Base-by-base conservation (phyloP, 164 flowering plant species). In the Chimonanthus salicifolius region DNA sequence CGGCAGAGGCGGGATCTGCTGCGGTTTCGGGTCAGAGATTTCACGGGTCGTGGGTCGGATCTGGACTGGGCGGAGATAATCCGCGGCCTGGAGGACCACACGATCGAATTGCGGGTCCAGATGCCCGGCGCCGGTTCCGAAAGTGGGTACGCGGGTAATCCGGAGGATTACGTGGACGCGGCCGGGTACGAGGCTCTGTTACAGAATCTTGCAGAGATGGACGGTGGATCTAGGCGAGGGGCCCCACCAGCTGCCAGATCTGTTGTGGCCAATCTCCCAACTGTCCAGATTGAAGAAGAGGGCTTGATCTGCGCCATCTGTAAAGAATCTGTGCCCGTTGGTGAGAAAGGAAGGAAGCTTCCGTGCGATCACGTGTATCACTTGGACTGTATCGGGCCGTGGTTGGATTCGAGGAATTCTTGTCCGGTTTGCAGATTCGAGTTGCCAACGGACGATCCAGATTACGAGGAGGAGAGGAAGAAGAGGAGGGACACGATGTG, bases 131-230 rank as follows among this genome's bases (percentile, higher is more conserved):
- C 18, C 71, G 79, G 81, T 13, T 33, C 33, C 33, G 33, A 33
- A 33, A 89, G 87, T 71, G 78, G 81, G 4, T 91, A 87, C 70
- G 62, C 87, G 0, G 94, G 94, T 7, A 89, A 88, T 74, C 95
- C 91, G 0, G 94, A 84, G 77, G 98, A 94, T 64, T 94, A 92
- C 76, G 89, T 91, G 78, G 67, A 90, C 10, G 97, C 97, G 7
- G 90, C 95, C 3, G 95, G 95, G 1, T 80, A 90, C 44, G 98
- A 94, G 85, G 95, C 92, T 49, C 75, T 92, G 80, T 90, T 92
- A 73, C 97, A 92, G 74, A 96, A 92, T 74, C 83, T 92, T 1
- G 96, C 94, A 2, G 97, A 92, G 84, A 92, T 89, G 62, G 97
- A 89, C 76, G 96, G 93, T 0, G 33, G 33, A 33, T 88, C 88